Conservation (phyloP, 2,329 filamentous ascomycete genomes). For the Fusarium incarnatum region DNA sequence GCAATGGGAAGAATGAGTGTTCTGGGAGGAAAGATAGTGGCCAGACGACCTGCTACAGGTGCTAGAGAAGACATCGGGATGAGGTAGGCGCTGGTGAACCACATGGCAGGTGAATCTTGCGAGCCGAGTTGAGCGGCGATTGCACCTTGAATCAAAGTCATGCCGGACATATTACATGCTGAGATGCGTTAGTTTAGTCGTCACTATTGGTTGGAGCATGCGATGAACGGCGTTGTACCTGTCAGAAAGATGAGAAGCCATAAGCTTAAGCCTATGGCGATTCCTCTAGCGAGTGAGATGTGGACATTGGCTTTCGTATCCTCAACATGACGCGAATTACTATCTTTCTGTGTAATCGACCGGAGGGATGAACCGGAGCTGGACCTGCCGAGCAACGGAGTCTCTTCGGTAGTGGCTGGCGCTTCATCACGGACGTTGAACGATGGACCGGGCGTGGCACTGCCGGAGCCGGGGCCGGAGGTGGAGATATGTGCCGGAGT, state of each 20-base stretch:
- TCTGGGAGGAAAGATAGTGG: slow-evolving; percentile 78
- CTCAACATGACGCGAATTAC: slow-evolving; percentile 11
- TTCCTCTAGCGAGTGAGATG: slow-evolving; percentile 50
- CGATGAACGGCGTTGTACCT: slow-evolving; percentile 27
- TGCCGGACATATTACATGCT: slow-evolving; percentile 80
- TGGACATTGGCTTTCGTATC: slow-evolving; percentile 28
- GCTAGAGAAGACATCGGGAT: slow-evolving; percentile 70
- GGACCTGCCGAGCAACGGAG: slow-evolving; percentile 35
- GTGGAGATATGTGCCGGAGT: slow-evolving; percentile 5
- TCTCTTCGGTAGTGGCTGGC: slow-evolving; percentile 32
- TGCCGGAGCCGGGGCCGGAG: slow-evolving; percentile 20
- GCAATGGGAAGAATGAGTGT: slow-evolving; percentile 73
- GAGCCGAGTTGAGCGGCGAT: slow-evolving; percentile 81
- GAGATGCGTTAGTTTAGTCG: slow-evolving; percentile 4
- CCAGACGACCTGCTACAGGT: slow-evolving; percentile 77
- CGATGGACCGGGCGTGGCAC: slow-evolving; percentile 15
- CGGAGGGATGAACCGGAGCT: slow-evolving; percentile 10
- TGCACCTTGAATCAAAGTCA: slow-evolving; percentile 82
- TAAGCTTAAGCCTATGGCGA: slow-evolving; percentile 57
- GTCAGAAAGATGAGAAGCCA: slow-evolving; percentile 48
- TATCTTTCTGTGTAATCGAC: background rate
- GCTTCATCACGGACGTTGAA: slow-evolving; percentile 6
- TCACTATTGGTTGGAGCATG: background rate
- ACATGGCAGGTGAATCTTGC: slow-evolving; percentile 77
- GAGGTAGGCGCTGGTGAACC: slow-evolving; percentile 85